phyloP scores from a whole-genome alignment of 2,329 filamentous ascomycete species.

The Colletotrichum coccodes region DNA sequence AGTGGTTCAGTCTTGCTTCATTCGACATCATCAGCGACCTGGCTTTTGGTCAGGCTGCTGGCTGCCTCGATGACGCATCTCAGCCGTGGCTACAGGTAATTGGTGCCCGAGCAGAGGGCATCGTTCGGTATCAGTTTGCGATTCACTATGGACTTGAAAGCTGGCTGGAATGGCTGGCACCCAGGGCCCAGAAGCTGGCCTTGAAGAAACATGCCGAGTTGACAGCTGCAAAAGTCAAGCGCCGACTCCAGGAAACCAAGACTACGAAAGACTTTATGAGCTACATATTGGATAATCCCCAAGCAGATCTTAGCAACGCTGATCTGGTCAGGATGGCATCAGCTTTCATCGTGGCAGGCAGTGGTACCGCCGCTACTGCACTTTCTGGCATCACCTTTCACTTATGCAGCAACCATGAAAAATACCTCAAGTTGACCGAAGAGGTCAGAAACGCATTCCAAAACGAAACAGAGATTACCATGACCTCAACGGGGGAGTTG shows the following conservation, averaged over 20 bases:
- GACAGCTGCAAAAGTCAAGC: slow-evolving; percentile 16
- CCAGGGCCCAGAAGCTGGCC: slow-evolving; percentile 12
- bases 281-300: slow-evolving; percentile 12
- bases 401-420: slow-evolving; percentile 44
- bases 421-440: slow-evolving; percentile 40
- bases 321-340: slow-evolving; percentile 23
- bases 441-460: slow-evolving; percentile 39
- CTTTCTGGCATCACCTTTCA: slow-evolving; percentile 52
- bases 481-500: slow-evolving; percentile 43
- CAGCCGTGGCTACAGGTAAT: slow-evolving; percentile 27
- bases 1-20: slow-evolving; percentile 49
- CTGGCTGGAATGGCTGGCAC: slow-evolving; percentile 18
- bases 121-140: slow-evolving; percentile 20
- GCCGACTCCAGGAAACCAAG: slow-evolving; percentile 8
- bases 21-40: slow-evolving; percentile 58
- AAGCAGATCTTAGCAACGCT: slow-evolving; percentile 16
- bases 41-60: slow-evolving; percentile 56
- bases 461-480: slow-evolving; percentile 38
- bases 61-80: slow-evolving; percentile 43
- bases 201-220: slow-evolving; percentile 19
- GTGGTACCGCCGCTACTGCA: slow-evolving; percentile 56
- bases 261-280: slow-evolving; percentile 21
- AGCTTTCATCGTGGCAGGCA: slow-evolving; percentile 47
- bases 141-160: slow-evolving; percentile 17
- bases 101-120: slow-evolving; percentile 11